A percentile compares a stretch with the other conserved stretches of the same genome.
Conservation (phyloP, 2,329 filamentous ascomycete genomes). For the Botrytis tulipae region DNA sequence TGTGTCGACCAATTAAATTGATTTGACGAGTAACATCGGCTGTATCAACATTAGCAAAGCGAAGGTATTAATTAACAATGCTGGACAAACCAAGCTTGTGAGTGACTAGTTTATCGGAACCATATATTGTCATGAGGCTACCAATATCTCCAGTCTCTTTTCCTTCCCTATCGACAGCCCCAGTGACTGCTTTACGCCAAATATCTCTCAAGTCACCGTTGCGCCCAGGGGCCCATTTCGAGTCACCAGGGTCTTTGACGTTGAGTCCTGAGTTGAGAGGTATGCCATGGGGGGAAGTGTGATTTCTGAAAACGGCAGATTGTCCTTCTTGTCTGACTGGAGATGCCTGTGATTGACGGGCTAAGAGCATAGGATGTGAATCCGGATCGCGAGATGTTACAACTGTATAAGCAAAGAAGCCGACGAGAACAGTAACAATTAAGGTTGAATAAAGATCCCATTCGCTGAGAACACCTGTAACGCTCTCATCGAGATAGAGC, state of each 20-base stretch:
- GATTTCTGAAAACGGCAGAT: constrained; percentile 81
- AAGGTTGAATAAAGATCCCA: constrained; percentile 81
- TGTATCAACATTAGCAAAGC: constrained; percentile 37
- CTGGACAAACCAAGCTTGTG: constrained; percentile 57
- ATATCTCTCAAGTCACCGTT: constrained; percentile 90
- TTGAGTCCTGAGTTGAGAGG: constrained; percentile 74
- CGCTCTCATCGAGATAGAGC: constrained; percentile 67
- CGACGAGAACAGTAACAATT: constrained; percentile 64
- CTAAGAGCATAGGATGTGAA: constrained; percentile 86
- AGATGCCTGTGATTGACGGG: constrained; percentile 75
- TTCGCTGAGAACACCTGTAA: constrained; percentile 68
- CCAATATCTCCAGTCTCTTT: constrained; percentile 59
- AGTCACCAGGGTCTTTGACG: constrained; percentile 75
- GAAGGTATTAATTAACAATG: not conserved
- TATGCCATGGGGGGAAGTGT: constrained; percentile 81
- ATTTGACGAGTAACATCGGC: constrained; percentile 81
- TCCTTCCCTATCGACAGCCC: constrained; percentile 62
- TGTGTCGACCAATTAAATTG: constrained; percentile 77
- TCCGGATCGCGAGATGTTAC: constrained; percentile 77
- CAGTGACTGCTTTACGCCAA: constrained; percentile 72
- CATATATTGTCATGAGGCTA: constrained; percentile 75
- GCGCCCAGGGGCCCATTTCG: constrained; percentile 79
- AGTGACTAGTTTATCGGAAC: constrained; percentile 70
- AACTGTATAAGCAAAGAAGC: constrained; percentile 68
- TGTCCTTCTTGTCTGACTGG: constrained; percentile 80